Evolutionary conservation across 495 filamentous ascomycete species (phyloP).

Genomic region (Podospora didyma): DNA sequence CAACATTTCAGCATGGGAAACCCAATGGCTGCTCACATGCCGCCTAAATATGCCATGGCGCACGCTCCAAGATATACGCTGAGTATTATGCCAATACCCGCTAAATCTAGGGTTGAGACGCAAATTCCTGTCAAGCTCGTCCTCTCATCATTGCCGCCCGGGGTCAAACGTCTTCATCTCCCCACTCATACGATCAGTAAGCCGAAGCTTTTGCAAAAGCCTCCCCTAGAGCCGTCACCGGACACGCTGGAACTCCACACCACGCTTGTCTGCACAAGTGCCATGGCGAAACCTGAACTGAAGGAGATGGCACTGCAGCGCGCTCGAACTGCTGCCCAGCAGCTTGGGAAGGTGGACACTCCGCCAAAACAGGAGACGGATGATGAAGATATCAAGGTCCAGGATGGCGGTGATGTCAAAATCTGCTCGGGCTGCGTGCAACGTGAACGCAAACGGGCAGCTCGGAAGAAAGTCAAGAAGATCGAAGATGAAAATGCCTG

Average conservation of each 20-base stretch:
- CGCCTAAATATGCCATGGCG: neutral
- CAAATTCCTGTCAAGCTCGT: constrained; percentile 82
- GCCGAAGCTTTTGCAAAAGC: constrained; percentile 75
- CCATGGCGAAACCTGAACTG: constrained; percentile 72
- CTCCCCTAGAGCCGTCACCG: constrained; percentile 50
- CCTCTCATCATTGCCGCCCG: constrained; percentile 64
- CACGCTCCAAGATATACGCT: constrained; percentile 5
- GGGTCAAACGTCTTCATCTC: constrained; percentile 75
- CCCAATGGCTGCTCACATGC: neutral
- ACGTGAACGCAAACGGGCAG: constrained; percentile 82
- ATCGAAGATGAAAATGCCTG: constrained; percentile 80
- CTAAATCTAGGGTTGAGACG: constrained; percentile 91
- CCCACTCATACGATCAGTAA: constrained; percentile 88
- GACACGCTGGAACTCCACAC: constrained; percentile 80
- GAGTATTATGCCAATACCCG: neutral
- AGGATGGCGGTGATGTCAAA: constrained; percentile 81
- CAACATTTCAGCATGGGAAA: neutral
- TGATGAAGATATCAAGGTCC: constrained; percentile 57
- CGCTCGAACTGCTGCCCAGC: constrained; percentile 44
- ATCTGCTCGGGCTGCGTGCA: constrained; percentile 82
- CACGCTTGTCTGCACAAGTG: constrained; percentile 83
- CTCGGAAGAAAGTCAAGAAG: constrained; percentile 84
- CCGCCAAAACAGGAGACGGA: neutral
- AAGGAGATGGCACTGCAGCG: constrained; percentile 61
- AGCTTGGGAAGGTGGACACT: neutral